Evolutionary conservation across 2,329 filamentous ascomycete species (phyloP).

Genomic region (Hansfordia pulvinata): DNA sequence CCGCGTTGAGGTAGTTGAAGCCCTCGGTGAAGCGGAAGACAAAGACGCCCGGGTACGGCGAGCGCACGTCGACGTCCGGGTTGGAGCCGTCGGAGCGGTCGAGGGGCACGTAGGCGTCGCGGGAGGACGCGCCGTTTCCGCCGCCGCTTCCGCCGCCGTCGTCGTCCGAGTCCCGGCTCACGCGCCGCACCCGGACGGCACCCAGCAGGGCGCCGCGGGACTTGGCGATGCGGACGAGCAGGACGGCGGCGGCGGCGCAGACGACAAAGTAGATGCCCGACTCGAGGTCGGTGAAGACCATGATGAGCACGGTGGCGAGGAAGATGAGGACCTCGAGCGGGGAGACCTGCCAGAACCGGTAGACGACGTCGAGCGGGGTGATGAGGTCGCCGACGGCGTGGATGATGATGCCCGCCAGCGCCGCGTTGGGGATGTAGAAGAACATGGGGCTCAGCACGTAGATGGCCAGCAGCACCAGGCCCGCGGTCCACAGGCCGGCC

Average conservation of each 20-base stretch:
- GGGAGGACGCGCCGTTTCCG: conserved; percentile 8
- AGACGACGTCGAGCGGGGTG: conserved; percentile 68
- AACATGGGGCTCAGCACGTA: conserved; percentile 76
- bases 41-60: conserved; percentile 38
- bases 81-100: conserved; percentile 37
- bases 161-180: conserved; percentile 20
- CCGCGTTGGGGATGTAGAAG: conserved; percentile 72
- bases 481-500: conserved; percentile 70
- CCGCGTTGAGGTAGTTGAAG: conserved; percentile 42
- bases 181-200: conserved; percentile 56
- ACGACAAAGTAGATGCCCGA: conserved; percentile 79
- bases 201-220: conserved; percentile 69
- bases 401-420: conserved; percentile 73
- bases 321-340: conserved; percentile 76
- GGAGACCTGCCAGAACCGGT: conserved; percentile 79
- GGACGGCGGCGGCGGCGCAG: conserved; percentile 50
- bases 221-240: conserved; percentile 68
- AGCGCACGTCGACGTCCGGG: conserved; percentile 27
- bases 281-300: conserved; percentile 70
- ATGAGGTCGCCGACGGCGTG: conserved; percentile 82
- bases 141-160: conserved; percentile 5
- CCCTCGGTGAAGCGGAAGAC: conserved; percentile 41
- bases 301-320: conserved; percentile 72
- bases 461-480: conserved; percentile 71
- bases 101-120: conserved; percentile 30